Evolutionary conservation across 164 flowering plant genomes (phyloP).

Genomic region (Platanus orientalis): DNA sequence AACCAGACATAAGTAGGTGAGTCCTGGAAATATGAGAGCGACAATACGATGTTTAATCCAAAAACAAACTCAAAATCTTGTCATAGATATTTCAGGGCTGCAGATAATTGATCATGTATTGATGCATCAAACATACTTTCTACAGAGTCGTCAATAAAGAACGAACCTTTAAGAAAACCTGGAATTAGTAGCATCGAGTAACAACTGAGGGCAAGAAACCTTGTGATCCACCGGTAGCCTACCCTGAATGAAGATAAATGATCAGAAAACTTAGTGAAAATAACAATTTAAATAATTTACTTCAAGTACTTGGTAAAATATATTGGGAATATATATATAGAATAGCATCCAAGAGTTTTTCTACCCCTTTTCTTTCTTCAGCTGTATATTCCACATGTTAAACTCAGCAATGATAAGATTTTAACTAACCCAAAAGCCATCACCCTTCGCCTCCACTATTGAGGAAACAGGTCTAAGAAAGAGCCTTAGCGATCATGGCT

Average conservation of each 20-base stretch:
- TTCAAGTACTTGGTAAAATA: background rate
- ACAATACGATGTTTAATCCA: no score
- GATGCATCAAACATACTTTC: no score
- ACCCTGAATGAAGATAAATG: conserved; percentile 57
- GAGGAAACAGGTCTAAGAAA: background rate
- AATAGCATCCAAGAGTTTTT: background rate
- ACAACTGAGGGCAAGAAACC: conserved; percentile 68
- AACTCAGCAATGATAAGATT: background rate
- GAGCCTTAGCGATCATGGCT: background rate
- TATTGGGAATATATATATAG: no score
- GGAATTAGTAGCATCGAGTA: conserved; percentile 91
- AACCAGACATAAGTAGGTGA: conserved; percentile 1
- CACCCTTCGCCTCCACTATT: no score
- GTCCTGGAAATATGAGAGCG: background rate
- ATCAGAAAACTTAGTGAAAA: conserved; percentile 12
- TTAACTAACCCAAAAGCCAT: background rate
- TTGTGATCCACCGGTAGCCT: conserved; percentile 86
- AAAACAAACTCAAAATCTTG: no score
- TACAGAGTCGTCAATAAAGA: background rate
- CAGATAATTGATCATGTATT: background rate
- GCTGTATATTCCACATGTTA: background rate
- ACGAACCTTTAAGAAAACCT: conserved; percentile 85
- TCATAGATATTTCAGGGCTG: background rate
- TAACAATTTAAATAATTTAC: background rate
- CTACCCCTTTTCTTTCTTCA: background rate